Evolutionary conservation across 345 rosid species (phyloP), one percentile per base, ranked within the genome.

Genomic region (Hibiscus syriacus): DNA sequence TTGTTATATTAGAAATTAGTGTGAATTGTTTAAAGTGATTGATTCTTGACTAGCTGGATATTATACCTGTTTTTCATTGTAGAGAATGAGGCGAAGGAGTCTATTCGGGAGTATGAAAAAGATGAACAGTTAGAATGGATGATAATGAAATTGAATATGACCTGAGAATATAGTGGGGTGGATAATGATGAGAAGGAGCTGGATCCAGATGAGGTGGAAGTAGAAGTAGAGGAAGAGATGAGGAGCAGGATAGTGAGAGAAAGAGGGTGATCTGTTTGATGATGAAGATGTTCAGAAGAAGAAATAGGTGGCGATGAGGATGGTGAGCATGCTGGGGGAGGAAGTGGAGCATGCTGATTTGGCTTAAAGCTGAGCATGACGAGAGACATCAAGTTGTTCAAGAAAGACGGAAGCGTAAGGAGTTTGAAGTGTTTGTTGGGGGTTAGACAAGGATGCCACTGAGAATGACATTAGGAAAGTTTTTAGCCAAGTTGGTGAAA

Each of bases 321-420:
- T 64, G 82, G 81, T 55, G 89, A 78, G 72, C 32, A 80, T 72
- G 64, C 91, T 66, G 80, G 73, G 73, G 63, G 85, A 81, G 36
- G 89, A 74, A 56, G 61, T 17, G 1, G 81, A 72, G 67, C 89
- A 76, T 71, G 71, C 72, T 12, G 85, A 80, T 73, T 46, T 77
- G 23, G 86, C 57, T 55, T 80, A 84, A 25, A 5, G 87, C 32
- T 0, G 67, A 88, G 55, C 89, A 84, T 66, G 85, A 84, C 19
- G 93, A 87, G 43, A 96, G 86, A 60, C 89, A 83, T 70, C 88
- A 86, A 17, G 72, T 88, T 74, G 78, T 89, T 56, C 75, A 86
- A 36, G 99, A 94, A 79, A 91, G 99, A 74, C 85, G 93, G 55
- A 94, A 89, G 80, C 92, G 96, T 45, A 94, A 94, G 82, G 99